Percentiles rank a stretch among this genome's conserved stretches.
Evolutionary conservation across 768 basidiomycete species (phyloP).

Genomic region (Amanita inopinata): DNA sequence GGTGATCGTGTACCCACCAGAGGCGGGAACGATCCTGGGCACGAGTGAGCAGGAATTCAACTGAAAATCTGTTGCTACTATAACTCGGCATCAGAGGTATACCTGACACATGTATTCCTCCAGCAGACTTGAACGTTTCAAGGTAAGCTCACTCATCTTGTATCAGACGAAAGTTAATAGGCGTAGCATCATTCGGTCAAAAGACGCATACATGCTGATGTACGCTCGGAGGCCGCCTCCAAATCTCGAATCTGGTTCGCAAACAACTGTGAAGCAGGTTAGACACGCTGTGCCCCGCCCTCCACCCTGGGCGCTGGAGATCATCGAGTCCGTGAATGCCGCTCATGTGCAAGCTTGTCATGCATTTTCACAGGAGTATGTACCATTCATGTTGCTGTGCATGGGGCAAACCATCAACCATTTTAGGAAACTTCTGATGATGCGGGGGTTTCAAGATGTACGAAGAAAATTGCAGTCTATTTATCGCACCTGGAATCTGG

Average conservation of each 20-base stretch:
- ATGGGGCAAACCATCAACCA: slow-evolving; percentile 6
- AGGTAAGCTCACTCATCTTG: slow-evolving; percentile 3
- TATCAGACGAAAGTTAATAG: slow-evolving; percentile 15
- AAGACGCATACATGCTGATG: slow-evolving; percentile 93
- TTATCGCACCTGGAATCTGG: slow-evolving; percentile 52
- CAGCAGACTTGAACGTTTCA: slow-evolving; percentile 1
- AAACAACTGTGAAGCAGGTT: slow-evolving; percentile 1
- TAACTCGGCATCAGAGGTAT: slow-evolving; percentile 1
- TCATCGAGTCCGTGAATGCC: slow-evolving; percentile 46
- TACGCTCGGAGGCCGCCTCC: slow-evolving; percentile 45
- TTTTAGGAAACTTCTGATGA: slow-evolving; percentile 33
- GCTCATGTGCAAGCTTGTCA: slow-evolving; percentile 46
- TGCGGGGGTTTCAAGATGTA: slow-evolving; percentile 36
- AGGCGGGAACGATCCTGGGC: slow-evolving; percentile 5
- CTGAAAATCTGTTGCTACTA: neutral
- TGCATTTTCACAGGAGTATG: slow-evolving; percentile 37
- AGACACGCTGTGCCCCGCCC: slow-evolving; percentile 28
- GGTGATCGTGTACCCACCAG: slow-evolving; percentile 29
- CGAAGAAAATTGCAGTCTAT: slow-evolving; percentile 48
- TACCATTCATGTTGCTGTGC: slow-evolving; percentile 1
- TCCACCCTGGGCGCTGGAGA: slow-evolving; percentile 43
- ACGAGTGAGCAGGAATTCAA: slow-evolving; percentile 1
- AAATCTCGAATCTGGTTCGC: neutral
- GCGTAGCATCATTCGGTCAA: slow-evolving; percentile 47
- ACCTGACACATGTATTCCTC: neutral